Conservation (phyloP, 1,284 basidiomycete genomes). For the Ceratorhiza oryzae-sativae region DNA sequence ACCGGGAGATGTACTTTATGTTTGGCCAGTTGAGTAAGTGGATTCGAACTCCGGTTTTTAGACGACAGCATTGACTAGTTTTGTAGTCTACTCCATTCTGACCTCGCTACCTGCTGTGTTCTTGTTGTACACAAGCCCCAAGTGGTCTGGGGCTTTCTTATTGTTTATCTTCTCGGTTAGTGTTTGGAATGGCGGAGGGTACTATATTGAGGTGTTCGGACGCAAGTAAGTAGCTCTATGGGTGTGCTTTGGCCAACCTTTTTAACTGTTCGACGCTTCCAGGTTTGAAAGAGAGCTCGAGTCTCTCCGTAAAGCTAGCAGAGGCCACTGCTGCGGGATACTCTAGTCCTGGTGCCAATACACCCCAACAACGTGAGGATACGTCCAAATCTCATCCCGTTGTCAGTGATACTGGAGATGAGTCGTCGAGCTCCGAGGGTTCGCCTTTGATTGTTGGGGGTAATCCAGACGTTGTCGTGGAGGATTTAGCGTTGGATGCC, state of each 20-base stretch:
- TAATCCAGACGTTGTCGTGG: conserved; percentile 1
- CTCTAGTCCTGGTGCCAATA: conserved; percentile 4
- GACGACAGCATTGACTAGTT: conserved; percentile 36
- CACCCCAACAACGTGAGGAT: conserved; percentile 6
- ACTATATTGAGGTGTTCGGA: conserved; percentile 95
- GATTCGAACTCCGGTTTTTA: not conserved
- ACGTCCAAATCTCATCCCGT: not conserved
- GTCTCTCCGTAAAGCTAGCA: conserved; percentile 81
- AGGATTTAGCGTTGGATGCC: conserved; percentile 12
- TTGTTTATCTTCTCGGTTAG: conserved; percentile 80
- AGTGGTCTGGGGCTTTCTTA: conserved; percentile 79
- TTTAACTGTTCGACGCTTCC: conserved; percentile 12
- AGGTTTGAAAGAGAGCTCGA: conserved; percentile 93
- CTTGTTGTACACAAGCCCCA: conserved; percentile 76
- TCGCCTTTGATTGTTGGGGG: conserved; percentile 32
- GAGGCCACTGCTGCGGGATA: conserved; percentile 37
- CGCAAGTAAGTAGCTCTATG: conserved; percentile 74
- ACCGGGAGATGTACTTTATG: conserved; percentile 81
- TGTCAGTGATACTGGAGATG: conserved; percentile 25
- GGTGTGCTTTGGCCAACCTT: not conserved
- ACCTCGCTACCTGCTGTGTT: conserved; percentile 88
- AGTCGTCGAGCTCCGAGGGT: conserved; percentile 24
- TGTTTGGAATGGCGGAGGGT: conserved; percentile 85
- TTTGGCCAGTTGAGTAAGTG: conserved; percentile 78
- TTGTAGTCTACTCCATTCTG: conserved; percentile 78